These are phyloP conservation scores for Phaseolus coccineus DNA, from an alignment of 331 rosid genomes.

Conservation along the genomic window DNA sequence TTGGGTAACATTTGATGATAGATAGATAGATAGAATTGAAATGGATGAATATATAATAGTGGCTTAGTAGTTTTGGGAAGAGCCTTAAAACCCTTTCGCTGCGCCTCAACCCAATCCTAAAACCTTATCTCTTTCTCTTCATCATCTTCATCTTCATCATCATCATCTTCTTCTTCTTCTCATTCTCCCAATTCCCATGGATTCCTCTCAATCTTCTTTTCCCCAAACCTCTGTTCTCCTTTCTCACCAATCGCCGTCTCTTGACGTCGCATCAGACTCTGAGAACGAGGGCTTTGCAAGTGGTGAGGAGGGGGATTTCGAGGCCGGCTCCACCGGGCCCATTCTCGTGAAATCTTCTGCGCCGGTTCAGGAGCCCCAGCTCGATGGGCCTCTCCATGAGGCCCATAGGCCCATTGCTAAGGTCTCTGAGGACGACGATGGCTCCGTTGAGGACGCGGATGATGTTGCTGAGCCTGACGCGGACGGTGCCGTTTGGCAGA, in stretches of 20 bases:
- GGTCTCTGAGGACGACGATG: constrained; percentile 56
- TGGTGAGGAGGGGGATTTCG: constrained; percentile 58
- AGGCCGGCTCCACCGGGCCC: constrained; percentile 48
- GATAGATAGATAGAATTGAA: not conserved
- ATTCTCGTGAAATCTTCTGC: constrained; percentile 43
- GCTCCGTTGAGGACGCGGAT: constrained; percentile 43
- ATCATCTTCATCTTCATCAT: not conserved
- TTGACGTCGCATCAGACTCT: constrained; percentile 42
- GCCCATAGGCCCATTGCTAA: constrained; percentile 67
- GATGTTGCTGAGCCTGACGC: constrained; percentile 7
- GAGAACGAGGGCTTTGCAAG: constrained; percentile 69
- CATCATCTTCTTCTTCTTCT: not conserved
- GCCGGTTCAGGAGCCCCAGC: not conserved
- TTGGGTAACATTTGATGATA: not conserved
- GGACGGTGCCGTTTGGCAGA: constrained; percentile 42
- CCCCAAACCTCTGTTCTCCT: constrained; percentile 5
- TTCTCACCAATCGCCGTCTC: constrained; percentile 41
- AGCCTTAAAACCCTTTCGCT: constrained; percentile 39
- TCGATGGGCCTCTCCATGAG: not conserved
- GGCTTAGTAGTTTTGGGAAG: not conserved
- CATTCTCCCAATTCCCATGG: constrained; percentile 49
- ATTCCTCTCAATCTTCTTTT: constrained; percentile 30
- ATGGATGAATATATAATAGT: not conserved
- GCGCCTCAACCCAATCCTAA: constrained; percentile 38
- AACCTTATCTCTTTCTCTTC: constrained; percentile 59